These are phyloP conservation scores for Panicum virgatum DNA, from an alignment of 202 grass and related monocot species.

Conservation along the genomic window DNA sequence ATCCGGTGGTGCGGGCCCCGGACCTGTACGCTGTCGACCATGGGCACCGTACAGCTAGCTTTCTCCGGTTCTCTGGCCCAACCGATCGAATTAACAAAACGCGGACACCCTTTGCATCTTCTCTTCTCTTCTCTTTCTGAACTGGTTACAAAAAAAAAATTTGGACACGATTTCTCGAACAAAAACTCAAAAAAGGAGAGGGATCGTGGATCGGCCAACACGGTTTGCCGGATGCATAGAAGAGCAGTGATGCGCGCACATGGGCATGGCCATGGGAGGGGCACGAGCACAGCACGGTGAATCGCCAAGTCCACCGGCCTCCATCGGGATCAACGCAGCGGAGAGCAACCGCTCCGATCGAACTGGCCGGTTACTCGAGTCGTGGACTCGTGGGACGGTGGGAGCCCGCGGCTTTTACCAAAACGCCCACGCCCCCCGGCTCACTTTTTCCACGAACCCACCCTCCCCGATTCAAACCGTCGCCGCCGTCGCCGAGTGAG, in stretches of 20 bases:
- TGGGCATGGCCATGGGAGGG: not conserved
- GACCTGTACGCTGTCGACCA: constrained; percentile 14
- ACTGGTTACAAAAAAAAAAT: not conserved
- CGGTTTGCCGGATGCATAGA: not conserved
- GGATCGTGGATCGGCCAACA: not conserved
- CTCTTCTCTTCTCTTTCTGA: not conserved
- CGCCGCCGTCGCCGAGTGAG: constrained; percentile 43
- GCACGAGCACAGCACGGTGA: not conserved
- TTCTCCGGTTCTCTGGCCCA: not conserved
- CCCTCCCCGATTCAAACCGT: constrained; percentile 48
- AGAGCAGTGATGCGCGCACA: not conserved
- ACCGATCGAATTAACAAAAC: constrained; percentile 13
- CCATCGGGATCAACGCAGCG: constrained; percentile 20
- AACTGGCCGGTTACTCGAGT: constrained; percentile 4
- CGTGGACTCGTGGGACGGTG: too few species aligned
- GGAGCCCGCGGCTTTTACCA: constrained; percentile 40
- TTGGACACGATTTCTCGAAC: not conserved
- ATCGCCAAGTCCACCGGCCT: not conserved
- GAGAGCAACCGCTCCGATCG: not conserved
- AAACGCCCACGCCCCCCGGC: constrained; percentile 46
- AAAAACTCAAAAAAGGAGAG: too few species aligned
- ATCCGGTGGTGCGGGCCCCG: constrained; percentile 17
- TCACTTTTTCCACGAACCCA: constrained; percentile 3
- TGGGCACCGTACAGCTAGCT: constrained; percentile 14
- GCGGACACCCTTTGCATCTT: not conserved